Base-by-base conservation (phyloP, 805 yeast genomes). In the Peterozyma toletana region DNA sequence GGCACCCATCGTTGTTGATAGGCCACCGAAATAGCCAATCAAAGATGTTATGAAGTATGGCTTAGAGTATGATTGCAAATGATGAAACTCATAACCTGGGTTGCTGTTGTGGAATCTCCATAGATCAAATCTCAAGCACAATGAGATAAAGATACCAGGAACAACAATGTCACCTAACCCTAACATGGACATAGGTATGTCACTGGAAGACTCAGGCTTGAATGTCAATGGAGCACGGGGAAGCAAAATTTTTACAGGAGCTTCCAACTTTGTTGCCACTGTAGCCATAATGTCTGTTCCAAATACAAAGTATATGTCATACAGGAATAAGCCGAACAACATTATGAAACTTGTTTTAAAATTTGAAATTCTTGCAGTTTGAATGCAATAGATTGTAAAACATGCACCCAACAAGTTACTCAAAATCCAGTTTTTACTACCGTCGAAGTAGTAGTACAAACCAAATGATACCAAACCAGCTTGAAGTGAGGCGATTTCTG, bases 221-320 rank as follows among this genome's bases (percentile, higher is more conserved):
- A 21, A 4, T 14, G 6, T 13, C 13, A 18, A 10, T 27, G 48
- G 44, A 1, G 53, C 54, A 1, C 64, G 57, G 9, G 83, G 83
- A 15, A 77, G 55, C 6, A 66, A 46, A 21, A 77, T 45, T 49
- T 74, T 77, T 38, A 71, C 64, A 1, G 88, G 88, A n/a, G 75
- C 63, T 3, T 77, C 74, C 17, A 81, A 51, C 6, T 56, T 54
- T 2, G 70, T 67, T 6, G 87, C 88, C 15, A 81, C 88, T 1
- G 76, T 66, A 34, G 70, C 64, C 89, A 83, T 83, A 5, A 79
- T 65, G 31, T 71, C 68, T 0, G 85, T 70, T 4, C 72, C 76
- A 58, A 80, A 83, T 1, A 83, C 89, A 60, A 83, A 83, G 55
- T 72, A 80, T 35, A 79, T 67, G 55, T 83, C 89, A 56, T 82